Percentiles rank a stretch among this genome's conserved stretches.
These are phyloP conservation scores for Acorus gramineus DNA, from an alignment of 106 monocot genomes.

Conservation along the genomic window DNA sequence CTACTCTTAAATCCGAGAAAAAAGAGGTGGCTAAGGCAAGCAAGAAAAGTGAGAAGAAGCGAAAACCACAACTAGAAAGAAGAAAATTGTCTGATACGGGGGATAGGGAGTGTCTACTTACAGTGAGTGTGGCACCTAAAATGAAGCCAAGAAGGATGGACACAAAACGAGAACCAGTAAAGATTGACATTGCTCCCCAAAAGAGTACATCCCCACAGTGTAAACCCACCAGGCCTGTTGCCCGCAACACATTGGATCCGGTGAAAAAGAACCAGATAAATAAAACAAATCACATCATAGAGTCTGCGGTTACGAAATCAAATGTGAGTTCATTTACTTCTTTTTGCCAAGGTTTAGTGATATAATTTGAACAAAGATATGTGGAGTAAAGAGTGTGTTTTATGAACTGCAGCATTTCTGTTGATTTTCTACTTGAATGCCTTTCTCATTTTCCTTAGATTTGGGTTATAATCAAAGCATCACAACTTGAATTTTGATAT, in stretches of 20 bases:
- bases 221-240: background rate
- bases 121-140: background rate
- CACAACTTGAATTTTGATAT: no score
- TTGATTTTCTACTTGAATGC: no score
- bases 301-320: background rate
- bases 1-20: background rate
- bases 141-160: slow-evolving; percentile 4
- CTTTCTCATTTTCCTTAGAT: no score
- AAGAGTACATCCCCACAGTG: background rate
- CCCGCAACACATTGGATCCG: background rate
- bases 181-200: slow-evolving; percentile 2
- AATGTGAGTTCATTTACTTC: slow-evolving; percentile 12
- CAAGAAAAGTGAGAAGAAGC: slow-evolving; percentile 4
- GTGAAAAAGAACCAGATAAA: slow-evolving; percentile 23
- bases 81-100: slow-evolving; percentile 13
- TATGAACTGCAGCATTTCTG: no score
- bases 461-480: no score
- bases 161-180: slow-evolving; percentile 3
- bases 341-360: no score
- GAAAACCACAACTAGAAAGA: background rate
- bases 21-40: slow-evolving; percentile 2
- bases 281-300: slow-evolving; percentile 7
- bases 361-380: no score
- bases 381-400: no score
- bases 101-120: background rate